Percentiles rank a stretch among this genome's conserved stretches.
phyloP scores from a whole-genome alignment of 345 rosid species.

The Trapa bicornis region DNA sequence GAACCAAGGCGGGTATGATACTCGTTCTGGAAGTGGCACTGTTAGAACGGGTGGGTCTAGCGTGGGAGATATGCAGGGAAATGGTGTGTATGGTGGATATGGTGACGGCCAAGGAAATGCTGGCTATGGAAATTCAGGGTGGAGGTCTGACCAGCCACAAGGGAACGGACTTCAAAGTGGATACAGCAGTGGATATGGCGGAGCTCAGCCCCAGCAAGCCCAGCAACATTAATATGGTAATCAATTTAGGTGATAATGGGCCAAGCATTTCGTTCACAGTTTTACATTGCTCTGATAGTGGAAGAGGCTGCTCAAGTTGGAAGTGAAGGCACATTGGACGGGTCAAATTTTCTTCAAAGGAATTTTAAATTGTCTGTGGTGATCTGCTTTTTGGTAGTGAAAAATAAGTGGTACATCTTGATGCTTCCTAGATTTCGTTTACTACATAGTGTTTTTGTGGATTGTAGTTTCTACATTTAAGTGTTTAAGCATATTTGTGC shows the following conservation, averaged over 20 bases:
- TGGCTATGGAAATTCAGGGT: conserved; percentile 55
- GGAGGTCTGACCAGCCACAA: conserved; percentile 66
- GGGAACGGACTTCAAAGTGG: conserved; percentile 58
- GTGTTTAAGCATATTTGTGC: conserved; percentile 38
- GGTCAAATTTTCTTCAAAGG: conserved; percentile 39
- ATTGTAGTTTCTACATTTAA: conserved; percentile 57
- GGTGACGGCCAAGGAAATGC: conserved; percentile 45
- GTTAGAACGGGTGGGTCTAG: conserved; percentile 26
- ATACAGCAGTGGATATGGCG: conserved; percentile 64
- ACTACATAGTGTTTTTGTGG: conserved; percentile 34
- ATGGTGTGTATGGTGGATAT: conserved; percentile 46
- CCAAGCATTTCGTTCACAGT: conserved; percentile 9
- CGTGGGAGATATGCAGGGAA: conserved; percentile 37
- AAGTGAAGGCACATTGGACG: conserved; percentile 32
- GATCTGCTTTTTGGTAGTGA: conserved; percentile 32
- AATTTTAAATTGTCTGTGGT: background rate
- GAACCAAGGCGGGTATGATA: conserved; percentile 52
- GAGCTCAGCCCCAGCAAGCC: conserved; percentile 47
- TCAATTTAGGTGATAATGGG: conserved; percentile 11
- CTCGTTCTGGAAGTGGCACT: conserved; percentile 54
- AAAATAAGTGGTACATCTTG: conserved; percentile 54
- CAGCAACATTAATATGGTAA: conserved; percentile 29
- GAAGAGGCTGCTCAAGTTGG: conserved; percentile 22
- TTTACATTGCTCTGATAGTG: background rate
- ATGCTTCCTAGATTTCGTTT: conserved; percentile 41